A percentile compares a stretch with the other conserved stretches of the same genome.
Evolutionary conservation across 2,329 filamentous ascomycete genomes (phyloP).

Genomic region (Colletotrichum paranaense): DNA sequence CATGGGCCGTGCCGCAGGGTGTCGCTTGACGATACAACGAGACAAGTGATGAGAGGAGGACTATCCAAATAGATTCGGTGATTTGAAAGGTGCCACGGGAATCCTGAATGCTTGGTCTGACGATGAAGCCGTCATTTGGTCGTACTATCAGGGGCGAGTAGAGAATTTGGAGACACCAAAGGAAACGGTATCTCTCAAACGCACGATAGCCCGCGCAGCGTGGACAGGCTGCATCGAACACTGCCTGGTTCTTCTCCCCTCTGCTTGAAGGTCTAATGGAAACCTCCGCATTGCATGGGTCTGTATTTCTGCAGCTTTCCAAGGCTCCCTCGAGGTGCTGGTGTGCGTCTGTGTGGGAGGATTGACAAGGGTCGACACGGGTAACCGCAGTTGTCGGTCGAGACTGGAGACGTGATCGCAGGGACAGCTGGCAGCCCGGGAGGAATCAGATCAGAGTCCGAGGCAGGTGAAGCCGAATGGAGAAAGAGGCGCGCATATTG

Average conservation of each 20-base stretch:
- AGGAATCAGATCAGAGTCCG: neutral
- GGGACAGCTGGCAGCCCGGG: constrained; percentile 2
- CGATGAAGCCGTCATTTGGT: constrained; percentile 6
- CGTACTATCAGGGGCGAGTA: constrained; percentile 14
- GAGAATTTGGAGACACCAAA: neutral
- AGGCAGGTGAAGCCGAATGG: neutral
- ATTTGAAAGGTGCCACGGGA: neutral
- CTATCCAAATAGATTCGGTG: neutral
- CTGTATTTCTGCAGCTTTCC: constrained; percentile 10
- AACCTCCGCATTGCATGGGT: neutral
- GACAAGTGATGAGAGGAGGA: neutral
- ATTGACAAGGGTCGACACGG: constrained; percentile 23
- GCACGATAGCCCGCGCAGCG: neutral
- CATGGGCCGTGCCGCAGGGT: neutral
- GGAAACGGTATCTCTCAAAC: neutral
- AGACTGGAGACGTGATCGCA: constrained; percentile 20
- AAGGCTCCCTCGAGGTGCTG: constrained; percentile 15
- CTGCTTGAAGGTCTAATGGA: neutral
- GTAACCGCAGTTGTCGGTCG: constrained; percentile 22
- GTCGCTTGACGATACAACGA: constrained; percentile 24
- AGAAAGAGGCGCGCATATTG: neutral
- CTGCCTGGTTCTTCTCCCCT: constrained; percentile 10
- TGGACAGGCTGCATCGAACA: neutral
- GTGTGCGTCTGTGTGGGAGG: constrained; percentile 23
- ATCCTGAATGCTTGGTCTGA: neutral